A percentile compares a stretch with the other conserved stretches of the same genome.
These are phyloP conservation scores for Forsythia viridissima DNA, from an alignment of 257 asterid genomes.

Conservation along the genomic window DNA sequence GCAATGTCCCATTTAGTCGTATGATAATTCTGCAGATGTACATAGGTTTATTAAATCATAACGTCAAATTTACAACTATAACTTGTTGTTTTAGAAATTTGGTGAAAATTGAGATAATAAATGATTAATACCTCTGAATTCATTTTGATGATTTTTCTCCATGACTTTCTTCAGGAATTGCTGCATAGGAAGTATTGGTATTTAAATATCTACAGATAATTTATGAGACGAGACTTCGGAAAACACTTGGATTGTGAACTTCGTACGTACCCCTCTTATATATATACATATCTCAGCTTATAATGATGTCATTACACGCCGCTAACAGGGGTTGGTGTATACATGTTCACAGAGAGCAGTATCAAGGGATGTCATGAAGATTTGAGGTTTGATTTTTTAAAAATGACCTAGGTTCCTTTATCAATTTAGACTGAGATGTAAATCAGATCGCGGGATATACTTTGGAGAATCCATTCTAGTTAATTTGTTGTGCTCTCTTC, in stretches of 20 bases:
- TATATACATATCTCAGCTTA: conserved; percentile 47
- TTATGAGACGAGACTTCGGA: conserved; percentile 57
- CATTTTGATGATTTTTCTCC: conserved; percentile 15
- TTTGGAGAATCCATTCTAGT: conserved; percentile 48
- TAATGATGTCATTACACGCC: conserved; percentile 44
- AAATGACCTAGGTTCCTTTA: conserved; percentile 51
- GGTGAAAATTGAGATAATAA: conserved; percentile 1
- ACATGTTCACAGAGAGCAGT: conserved; percentile 34
- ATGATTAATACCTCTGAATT: neutral
- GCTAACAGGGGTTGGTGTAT: conserved; percentile 49
- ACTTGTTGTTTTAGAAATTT: neutral
- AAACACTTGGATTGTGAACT: conserved; percentile 44
- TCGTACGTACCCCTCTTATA: conserved; percentile 41
- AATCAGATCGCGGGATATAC: conserved; percentile 64
- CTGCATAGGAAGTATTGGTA: conserved; percentile 61
- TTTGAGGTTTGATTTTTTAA: conserved; percentile 43
- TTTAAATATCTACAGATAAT: conserved; percentile 48
- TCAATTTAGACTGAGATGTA: conserved; percentile 62
- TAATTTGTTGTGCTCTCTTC: conserved; percentile 49
- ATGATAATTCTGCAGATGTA: neutral
- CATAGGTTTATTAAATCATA: neutral
- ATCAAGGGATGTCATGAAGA: conserved; percentile 40
- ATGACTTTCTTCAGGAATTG: conserved; percentile 61
- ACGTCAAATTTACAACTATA: neutral
- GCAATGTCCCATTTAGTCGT: neutral